Percentiles rank a stretch among this genome's conserved stretches.
phyloP scores from a whole-genome alignment of 257 asterid genomes.

The Capsicum baccatum region DNA sequence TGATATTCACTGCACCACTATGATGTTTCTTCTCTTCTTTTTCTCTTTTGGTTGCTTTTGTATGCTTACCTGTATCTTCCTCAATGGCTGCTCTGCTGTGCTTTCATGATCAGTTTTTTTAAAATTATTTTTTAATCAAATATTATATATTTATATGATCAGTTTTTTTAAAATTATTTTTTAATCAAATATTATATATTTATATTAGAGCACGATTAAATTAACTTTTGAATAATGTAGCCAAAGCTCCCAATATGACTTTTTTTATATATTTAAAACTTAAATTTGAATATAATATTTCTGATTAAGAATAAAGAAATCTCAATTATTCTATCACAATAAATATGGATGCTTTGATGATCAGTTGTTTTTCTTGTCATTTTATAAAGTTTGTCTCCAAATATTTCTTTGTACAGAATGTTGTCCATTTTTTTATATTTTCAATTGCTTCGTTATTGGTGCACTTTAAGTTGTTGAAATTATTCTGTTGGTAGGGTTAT shows the following conservation, averaged over 20 bases:
- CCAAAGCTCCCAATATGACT: no score
- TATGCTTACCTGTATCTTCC: neutral
- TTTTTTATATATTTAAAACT: no score
- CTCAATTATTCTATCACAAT: no score
- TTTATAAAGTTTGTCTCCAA: neutral
- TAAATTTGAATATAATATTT: no score
- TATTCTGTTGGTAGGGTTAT: neutral
- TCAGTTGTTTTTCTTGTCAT: neutral
- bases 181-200: no score
- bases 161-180: neutral
- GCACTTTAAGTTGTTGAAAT: constrained; percentile 3
- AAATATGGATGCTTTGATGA: neutral
- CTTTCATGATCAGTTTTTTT: neutral
- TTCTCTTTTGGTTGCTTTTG: neutral
- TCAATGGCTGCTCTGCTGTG: constrained; percentile 19
- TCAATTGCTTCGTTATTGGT: neutral
- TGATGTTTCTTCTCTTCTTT: neutral
- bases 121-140: no score
- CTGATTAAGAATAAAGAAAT: no score
- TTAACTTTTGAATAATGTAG: no score
- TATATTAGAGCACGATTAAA: no score
- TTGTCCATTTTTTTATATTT: neutral
- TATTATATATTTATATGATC: neutral
- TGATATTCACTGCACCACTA: neutral
- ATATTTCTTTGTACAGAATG: neutral